Conservation (phyloP, 306 rosid species). For the Arachis hypogaea region DNA sequence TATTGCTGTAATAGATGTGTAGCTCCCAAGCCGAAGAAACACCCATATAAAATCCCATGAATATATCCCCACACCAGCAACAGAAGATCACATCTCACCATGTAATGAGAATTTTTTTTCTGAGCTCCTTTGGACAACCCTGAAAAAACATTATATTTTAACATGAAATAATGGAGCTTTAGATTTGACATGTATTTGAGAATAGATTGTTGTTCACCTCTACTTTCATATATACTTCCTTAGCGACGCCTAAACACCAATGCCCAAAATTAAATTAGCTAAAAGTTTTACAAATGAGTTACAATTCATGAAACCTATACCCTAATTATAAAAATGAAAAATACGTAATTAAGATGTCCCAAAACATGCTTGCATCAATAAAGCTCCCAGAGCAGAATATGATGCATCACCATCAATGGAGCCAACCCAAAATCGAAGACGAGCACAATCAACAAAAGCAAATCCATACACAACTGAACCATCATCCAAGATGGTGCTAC, state of each 20-base stretch:
- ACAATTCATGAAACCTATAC: conserved; percentile 22
- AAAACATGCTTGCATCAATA: conserved; percentile 82
- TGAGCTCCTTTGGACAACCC: conserved; percentile 82
- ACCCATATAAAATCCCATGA: conserved; percentile 28
- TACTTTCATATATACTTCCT: conserved; percentile 77
- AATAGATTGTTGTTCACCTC: conserved; percentile 57
- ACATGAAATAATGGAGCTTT: conserved; percentile 32
- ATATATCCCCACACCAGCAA: conserved; percentile 33
- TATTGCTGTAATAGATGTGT: conserved; percentile 17
- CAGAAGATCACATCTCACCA: conserved; percentile 54
- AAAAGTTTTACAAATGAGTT: conserved; percentile 30
- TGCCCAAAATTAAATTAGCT: conserved; percentile 38
- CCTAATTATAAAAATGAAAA: conserved; percentile 18
- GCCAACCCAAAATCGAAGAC: conserved; percentile 87
- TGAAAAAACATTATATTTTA: conserved; percentile 37
- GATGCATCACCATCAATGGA: conserved; percentile 81
- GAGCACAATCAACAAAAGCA: conserved; percentile 95
- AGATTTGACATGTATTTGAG: conserved; percentile 28
- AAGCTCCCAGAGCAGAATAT: conserved; percentile 85
- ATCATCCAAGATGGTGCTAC: conserved; percentile 50
- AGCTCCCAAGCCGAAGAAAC: conserved; percentile 28
- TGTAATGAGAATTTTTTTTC: conserved; percentile 65
- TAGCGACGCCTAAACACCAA: conserved; percentile 79
- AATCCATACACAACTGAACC: conserved; percentile 80
- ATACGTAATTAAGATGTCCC: conserved; percentile 28